Evolutionary conservation across 305 asterid genomes (phyloP), one percentile per base, ranked within the genome.

Genomic region (Salvia sclarea): DNA sequence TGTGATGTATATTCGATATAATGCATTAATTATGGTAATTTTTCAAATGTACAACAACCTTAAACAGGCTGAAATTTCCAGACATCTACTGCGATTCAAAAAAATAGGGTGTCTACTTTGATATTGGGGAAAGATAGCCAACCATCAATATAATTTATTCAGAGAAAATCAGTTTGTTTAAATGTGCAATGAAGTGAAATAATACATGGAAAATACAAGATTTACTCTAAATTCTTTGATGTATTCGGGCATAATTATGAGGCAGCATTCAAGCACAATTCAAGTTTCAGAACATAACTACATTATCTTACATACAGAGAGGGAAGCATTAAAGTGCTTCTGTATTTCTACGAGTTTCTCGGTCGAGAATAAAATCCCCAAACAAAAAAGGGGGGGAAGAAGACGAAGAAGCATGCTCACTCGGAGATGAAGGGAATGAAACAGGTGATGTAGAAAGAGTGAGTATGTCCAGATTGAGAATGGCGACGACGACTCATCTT

Each of bases 381-480:
- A 72, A 61, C 79, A 77, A 80, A 86, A 75, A 84, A 43, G 74
- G 85, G 85, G 75, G 77, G 83, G 76, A 79, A 72, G n/a, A n/a
- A n/a, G n/a, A n/a, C n/a, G 76, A 72, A 64, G 55, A 35, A 69
- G 22, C 43, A 49, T 38, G 45, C 21, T 45, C 61, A 60, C 61
- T 37, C 68, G 44, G 18, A 31, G 43, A 45, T 44, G 40, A 21
- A 66, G 62, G 79, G 66, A 47, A 56, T 38, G 47, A 57, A 74
- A 68, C 75, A 58, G 71, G 78, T 49, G 30, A 25, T 25, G 60
- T 20, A 44, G 28, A 28, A 61, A 80, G 38, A 28, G 65, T 43
- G 38, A 38, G 4, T 59, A 73, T 63, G 69, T 63, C 81, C 78
- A 33, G 76, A 62, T 47, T 67, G 76, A 69, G 60, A 79, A 71